Conservation (phyloP, 2,329 filamentous ascomycete genomes). For the Coccinonectria pachysandricola region DNA sequence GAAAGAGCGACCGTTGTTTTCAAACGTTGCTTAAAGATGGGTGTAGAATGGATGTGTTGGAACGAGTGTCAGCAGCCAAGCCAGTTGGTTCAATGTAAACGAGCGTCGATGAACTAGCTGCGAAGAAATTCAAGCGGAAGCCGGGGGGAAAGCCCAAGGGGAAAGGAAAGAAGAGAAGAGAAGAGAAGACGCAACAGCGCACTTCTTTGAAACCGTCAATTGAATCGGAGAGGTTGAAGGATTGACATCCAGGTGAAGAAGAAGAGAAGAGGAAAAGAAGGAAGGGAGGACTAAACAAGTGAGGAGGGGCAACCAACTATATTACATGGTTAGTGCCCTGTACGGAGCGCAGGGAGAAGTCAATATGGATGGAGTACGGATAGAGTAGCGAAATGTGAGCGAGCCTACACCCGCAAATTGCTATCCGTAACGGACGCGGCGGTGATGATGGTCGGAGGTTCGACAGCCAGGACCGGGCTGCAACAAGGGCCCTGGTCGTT, state of each 20-base stretch:
- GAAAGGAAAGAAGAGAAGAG: conserved; percentile 21
- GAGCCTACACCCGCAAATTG: conserved; percentile 14
- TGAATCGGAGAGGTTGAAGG: conserved; percentile 5
- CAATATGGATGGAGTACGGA: conserved; percentile 1
- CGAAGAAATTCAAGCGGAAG: conserved; percentile 29
- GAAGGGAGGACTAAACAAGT: conserved; percentile 12
- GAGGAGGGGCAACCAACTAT: conserved; percentile 17
- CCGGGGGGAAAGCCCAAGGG: conserved; percentile 21
- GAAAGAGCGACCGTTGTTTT: no score
- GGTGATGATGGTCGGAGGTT: conserved; percentile 15
- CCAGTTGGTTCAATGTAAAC: conserved; percentile 40
- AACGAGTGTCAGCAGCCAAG: conserved; percentile 48
- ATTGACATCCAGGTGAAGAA: conserved; percentile 14
- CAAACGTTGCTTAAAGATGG: conserved; percentile 28
- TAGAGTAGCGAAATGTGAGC: conserved; percentile 6
- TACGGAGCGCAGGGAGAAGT: neutral
- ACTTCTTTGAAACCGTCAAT: conserved; percentile 12
- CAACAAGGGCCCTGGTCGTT: conserved; percentile 2
- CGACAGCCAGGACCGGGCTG: no score
- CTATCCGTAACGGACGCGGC: conserved; percentile 20
- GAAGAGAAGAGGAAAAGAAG: conserved; percentile 10
- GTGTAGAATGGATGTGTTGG: no score
- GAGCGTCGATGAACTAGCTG: conserved; percentile 22
- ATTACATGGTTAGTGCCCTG: conserved; percentile 8
- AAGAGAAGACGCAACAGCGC: conserved; percentile 19